Evolutionary conservation across 257 asterid species (phyloP), one percentile per base, ranked within the genome.

Genomic region (Jasminum sambac): DNA sequence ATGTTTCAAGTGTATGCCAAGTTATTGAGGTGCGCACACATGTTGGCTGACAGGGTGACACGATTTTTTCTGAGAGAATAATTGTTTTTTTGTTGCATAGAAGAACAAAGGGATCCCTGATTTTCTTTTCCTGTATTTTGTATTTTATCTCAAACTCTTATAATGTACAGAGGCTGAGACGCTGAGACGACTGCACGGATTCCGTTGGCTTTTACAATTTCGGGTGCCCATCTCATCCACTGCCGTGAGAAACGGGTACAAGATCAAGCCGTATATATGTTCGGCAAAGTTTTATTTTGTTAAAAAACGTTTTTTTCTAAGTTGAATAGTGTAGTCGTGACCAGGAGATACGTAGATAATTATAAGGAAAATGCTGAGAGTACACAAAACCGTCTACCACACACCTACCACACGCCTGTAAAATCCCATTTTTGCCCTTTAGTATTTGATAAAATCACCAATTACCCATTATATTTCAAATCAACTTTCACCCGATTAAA

Each of bases 171-270:
- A 73, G 76, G 78, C 44, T 79, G 69, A 77, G 88, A 78, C 87
- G 74, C 67, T 38, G 36, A 30, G 78, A 78, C 63, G 83, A 77
- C 67, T 52, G 67, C 60, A 68, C 42, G 69, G 74, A n/a, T 44
- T 76, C 74, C 68, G 78, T 66, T 69, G 72, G 57, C 67, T 50
- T 65, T 52, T 66, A 64, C 67, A 52, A 71, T 23, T 16, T 57
- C 69, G 69, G 74, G 87, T 84, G 88, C 92, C 90, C 96, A 85
- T 86, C 72, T 79, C 72, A 72, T 67, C 81, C 77, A 61, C 64
- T 68, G 86, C 80, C 74, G 80, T 83, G 84, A 77, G 73, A 83
- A 81, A 67, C 70, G 84, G 86, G 64, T 82, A 79, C 87, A 81
- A 82, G 36, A 80, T 89, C 83, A 85, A 89, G 85, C 84, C 96